Evolutionary conservation across 148 eudicot species (phyloP), one percentile per base, ranked within the genome.

Genomic region (Polygonum maritimum): DNA sequence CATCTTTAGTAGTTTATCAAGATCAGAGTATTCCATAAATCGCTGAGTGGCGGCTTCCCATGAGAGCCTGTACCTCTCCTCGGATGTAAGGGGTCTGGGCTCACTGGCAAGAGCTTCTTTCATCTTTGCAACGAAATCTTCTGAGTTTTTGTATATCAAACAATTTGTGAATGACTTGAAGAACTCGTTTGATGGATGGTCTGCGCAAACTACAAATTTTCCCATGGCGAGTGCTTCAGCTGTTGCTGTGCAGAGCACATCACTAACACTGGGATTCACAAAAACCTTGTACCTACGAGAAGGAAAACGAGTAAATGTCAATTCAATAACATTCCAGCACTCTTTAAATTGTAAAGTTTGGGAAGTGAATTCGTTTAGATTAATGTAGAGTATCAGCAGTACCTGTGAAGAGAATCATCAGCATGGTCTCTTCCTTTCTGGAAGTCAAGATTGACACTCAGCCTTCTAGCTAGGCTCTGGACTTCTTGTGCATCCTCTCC

Each of bases 141-240:
- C 97, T 0, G 97, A 88, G 19, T 90, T 84, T 75, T 84, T 88
- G 82, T 88, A 95, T 10, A 92, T 90, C 82, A 92, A 83, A 80
- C 99, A 95, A 77, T 95, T 95, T 39, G 99, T 92, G 76, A 95
- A 95, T 76, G 92, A 91, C 80, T 82, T 82, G 84, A 95, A 95
- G 80, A 95, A 95, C 58, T 95, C 96, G 18, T 95, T 95, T 18
- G 99, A 92, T 55, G 99, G 99, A 70, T 95, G 99, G 71, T 95
- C 94, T 14, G 99, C 97, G 71, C 99, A 95, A 67, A 95, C 97
- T 35, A 95, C 99, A 82, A 95, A 89, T 78, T 95, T 95, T 16
- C 99, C 99, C 99, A 95, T 95, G 19, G 99, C 99, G 45, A 95
- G 94, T 18, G 99, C 99, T 81, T 95, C 99, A 5, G 99, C 97